Evolutionary conservation across 2,329 filamentous ascomycete genomes (phyloP).

Genomic region (Parasarocladium wereldwijsianum): DNA sequence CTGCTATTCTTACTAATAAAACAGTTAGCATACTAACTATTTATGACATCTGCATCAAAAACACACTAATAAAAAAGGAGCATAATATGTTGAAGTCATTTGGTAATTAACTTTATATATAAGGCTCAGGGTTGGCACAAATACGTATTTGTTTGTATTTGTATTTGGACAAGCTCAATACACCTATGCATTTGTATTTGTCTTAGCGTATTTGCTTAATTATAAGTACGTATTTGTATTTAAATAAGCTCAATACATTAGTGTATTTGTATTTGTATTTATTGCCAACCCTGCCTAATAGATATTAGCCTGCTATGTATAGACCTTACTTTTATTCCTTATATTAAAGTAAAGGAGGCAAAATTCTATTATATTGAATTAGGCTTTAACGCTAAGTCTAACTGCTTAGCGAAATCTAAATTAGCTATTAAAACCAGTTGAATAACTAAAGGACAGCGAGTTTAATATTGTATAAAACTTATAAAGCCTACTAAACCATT

Average conservation of each 20-base stretch:
- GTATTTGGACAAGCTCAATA: too few species aligned
- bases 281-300: neutral
- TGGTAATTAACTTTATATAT: neutral
- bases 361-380: too few species aligned
- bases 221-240: neutral
- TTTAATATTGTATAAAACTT: too few species aligned
- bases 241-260: neutral
- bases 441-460: too few species aligned
- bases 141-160: neutral
- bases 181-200: neutral
- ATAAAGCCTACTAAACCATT: too few species aligned
- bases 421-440: too few species aligned
- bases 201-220: neutral
- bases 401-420: too few species aligned
- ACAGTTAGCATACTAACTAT: neutral
- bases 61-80: neutral
- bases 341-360: too few species aligned
- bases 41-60: slow-evolving; percentile 1
- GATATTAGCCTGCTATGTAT: neutral
- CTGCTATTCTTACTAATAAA: neutral
- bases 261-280: neutral
- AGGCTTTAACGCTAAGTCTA: too few species aligned
- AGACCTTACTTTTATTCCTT: too few species aligned
- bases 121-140: too few species aligned
- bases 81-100: neutral